These are phyloP conservation scores for Bondarzewia mesenterica DNA, from an alignment of 1,284 basidiomycete genomes.

Conservation along the genomic window DNA sequence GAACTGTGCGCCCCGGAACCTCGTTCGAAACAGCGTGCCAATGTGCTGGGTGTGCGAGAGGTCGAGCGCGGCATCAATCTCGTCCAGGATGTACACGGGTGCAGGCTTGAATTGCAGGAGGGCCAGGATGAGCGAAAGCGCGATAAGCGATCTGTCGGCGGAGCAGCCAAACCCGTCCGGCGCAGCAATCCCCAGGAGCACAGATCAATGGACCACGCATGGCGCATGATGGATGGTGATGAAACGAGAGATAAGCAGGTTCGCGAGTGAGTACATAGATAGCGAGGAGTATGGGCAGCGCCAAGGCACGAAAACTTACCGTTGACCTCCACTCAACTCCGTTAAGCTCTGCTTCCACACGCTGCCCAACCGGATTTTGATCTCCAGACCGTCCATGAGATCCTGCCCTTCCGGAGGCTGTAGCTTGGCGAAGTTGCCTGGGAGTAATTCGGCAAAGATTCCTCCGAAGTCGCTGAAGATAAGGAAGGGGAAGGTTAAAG, in stretches of 20 bases:
- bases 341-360: conserved; percentile 99
- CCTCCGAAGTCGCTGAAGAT: conserved; percentile 81
- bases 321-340: conserved; percentile 94
- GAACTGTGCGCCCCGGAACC: conserved; percentile 98
- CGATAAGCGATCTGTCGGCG: conserved; percentile 94
- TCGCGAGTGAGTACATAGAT: too few species aligned
- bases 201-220: background rate
- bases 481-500: background rate
- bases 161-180: background rate
- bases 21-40: conserved; percentile 89
- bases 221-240: background rate
- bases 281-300: background rate
- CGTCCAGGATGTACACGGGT: conserved; percentile 99
- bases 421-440: conserved; percentile 94
- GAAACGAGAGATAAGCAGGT: background rate
- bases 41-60: conserved; percentile 96
- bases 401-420: conserved; percentile 92
- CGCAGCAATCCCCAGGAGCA: background rate
- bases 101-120: conserved; percentile 98
- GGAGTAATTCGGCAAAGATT: conserved; percentile 94
- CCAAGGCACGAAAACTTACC: conserved; percentile 40
- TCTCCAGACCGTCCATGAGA: conserved; percentile 91
- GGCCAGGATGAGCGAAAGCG: conserved; percentile 95
- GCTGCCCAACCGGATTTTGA: conserved; percentile 89
- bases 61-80: conserved; percentile 96